phyloP scores from a whole-genome alignment of 495 filamentous ascomycete species.

The Filosporella fistucella region DNA sequence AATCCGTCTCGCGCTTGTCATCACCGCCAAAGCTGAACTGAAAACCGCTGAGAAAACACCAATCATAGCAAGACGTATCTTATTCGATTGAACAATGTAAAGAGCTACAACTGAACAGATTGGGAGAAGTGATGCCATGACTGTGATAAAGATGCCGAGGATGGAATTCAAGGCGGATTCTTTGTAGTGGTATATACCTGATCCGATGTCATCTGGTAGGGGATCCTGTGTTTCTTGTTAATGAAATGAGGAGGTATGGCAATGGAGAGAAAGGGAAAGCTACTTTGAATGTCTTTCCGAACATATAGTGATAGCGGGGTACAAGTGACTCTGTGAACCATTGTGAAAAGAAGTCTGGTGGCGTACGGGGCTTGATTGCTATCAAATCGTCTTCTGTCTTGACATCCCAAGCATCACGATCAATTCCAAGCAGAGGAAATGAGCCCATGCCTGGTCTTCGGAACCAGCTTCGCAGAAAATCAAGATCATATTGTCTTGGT shows the following conservation, averaged over 20 bases:
- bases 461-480: conserved; percentile 16
- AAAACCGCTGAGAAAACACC: conserved; percentile 22
- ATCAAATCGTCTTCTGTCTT: conserved; percentile 10
- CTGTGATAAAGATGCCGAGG: neutral
- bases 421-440: conserved; percentile 15
- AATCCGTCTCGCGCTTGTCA: conserved; percentile 25
- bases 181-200: conserved; percentile 17
- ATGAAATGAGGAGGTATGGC: neutral
- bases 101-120: neutral
- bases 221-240: neutral
- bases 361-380: conserved; percentile 8
- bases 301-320: neutral
- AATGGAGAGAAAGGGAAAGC: neutral
- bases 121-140: conserved; percentile 3
- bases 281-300: conserved; percentile 7
- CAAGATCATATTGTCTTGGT: conserved; percentile 9
- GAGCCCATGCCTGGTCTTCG: conserved; percentile 12
- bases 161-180: neutral
- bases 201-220: no score
- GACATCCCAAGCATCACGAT: conserved; percentile 4
- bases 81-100: neutral
- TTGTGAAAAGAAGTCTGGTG: conserved; percentile 1
- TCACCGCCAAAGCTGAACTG: conserved; percentile 19
- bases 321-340: conserved; percentile 5
- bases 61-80: conserved; percentile 19